Percentiles rank a stretch among this genome's conserved stretches.
phyloP scores from a whole-genome alignment of 2,329 filamentous ascomycete genomes.

The Colletotrichum sp. region DNA sequence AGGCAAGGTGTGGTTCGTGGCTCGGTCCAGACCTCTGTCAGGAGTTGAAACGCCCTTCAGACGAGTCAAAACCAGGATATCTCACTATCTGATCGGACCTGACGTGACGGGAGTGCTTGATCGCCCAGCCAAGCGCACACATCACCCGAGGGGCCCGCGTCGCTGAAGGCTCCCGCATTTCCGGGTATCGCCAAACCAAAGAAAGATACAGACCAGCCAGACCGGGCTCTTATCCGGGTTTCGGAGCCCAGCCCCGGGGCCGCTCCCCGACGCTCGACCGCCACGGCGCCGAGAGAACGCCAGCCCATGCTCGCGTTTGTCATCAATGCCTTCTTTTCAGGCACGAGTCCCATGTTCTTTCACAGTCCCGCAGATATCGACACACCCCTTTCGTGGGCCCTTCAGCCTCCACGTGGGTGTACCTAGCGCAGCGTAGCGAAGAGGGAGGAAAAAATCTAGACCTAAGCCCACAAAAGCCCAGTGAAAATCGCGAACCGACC shows the following conservation, averaged over 20 bases:
- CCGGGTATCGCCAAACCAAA: background rate
- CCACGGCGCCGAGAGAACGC: background rate
- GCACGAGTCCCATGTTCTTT: background rate
- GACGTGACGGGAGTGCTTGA: background rate
- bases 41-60: background rate
- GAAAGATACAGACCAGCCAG: background rate
- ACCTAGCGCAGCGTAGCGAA: background rate
- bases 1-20: background rate
- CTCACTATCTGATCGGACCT: background rate
- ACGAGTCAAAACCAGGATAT: background rate
- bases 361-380: background rate
- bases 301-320: background rate
- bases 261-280: background rate
- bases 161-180: background rate
- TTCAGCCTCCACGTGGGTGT: background rate
- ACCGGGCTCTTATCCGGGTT: background rate
- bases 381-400: background rate
- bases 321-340: background rate
- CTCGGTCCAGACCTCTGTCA: background rate
- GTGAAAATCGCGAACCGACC: background rate
- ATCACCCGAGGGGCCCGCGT: background rate
- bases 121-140: background rate
- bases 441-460: background rate
- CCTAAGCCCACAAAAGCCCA: background rate
- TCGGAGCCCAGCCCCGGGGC: background rate